phyloP scores from a whole-genome alignment of 164 flowering plant genomes.

The Annona cherimola region DNA sequence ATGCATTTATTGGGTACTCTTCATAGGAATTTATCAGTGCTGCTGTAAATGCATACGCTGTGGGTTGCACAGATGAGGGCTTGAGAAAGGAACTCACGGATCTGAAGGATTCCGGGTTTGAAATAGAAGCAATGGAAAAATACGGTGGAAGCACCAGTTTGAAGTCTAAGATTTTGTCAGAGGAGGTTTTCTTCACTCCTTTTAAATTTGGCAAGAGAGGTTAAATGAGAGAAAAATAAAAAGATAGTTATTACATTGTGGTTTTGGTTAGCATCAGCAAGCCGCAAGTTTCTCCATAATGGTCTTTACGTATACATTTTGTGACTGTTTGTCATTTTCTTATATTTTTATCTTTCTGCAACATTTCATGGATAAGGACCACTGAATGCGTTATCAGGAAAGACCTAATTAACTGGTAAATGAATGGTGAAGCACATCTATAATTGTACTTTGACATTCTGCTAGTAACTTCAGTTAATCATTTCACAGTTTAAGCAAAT shows the following conservation, averaged over 20 bases:
- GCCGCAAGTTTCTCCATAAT: neutral
- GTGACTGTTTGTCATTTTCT: neutral
- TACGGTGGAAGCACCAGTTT: slow-evolving; percentile 69
- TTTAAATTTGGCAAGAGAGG: neutral
- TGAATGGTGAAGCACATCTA: neutral
- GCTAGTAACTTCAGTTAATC: too few species aligned
- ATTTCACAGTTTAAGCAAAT: too few species aligned
- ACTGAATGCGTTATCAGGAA: too few species aligned
- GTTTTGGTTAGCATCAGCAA: neutral
- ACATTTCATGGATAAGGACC: too few species aligned
- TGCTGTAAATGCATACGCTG: slow-evolving; percentile 92
- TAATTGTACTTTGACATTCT: too few species aligned
- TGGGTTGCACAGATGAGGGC: slow-evolving; percentile 94
- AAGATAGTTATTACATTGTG: neutral
- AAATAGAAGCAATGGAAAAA: slow-evolving; percentile 62
- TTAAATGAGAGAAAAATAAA: neutral
- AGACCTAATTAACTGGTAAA: too few species aligned
- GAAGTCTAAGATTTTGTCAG: slow-evolving; percentile 61
- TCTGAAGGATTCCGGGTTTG: slow-evolving; percentile 70
- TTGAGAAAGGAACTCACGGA: slow-evolving; percentile 70
- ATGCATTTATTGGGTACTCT: neutral
- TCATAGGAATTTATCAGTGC: slow-evolving; percentile 84
- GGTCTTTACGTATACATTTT: neutral
- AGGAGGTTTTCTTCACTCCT: slow-evolving; percentile 54
- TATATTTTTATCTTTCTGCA: neutral